phyloP scores from a whole-genome alignment of 2,329 filamentous ascomycete species.

The Hortaea sp. region DNA sequence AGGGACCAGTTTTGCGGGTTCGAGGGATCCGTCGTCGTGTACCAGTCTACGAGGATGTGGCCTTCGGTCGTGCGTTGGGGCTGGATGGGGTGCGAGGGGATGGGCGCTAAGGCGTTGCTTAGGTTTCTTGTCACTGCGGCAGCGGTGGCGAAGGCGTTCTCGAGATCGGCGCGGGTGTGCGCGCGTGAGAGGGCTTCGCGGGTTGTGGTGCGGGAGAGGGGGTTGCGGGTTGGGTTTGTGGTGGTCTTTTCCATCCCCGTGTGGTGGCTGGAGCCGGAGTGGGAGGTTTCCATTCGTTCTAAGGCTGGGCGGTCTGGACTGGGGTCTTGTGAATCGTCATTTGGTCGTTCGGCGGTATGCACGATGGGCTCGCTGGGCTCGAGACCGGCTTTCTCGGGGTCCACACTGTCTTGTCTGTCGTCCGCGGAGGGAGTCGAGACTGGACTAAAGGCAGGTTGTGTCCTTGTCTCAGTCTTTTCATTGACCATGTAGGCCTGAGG shows the following conservation, averaged over 20 bases:
- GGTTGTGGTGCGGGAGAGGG: slow-evolving; percentile 25
- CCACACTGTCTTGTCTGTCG: slow-evolving; percentile 6
- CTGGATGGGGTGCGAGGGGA: slow-evolving; percentile 32
- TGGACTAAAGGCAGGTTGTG: not conserved
- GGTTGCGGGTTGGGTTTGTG: slow-evolving; percentile 6
- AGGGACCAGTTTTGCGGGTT: slow-evolving; percentile 25
- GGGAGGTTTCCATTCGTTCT: slow-evolving; percentile 9
- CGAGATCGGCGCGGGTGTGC: slow-evolving; percentile 30
- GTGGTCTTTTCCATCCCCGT: slow-evolving; percentile 10
- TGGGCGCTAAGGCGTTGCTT: slow-evolving; percentile 6
- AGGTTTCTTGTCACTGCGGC: slow-evolving; percentile 15
- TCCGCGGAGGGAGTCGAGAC: not conserved
- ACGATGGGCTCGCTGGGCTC: slow-evolving; percentile 9
- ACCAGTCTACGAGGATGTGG: slow-evolving; percentile 41
- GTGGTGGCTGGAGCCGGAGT: slow-evolving; percentile 8
- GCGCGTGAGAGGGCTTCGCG: slow-evolving; percentile 27
- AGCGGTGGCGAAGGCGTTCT: slow-evolving; percentile 27
- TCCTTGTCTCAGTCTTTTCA: not conserved
- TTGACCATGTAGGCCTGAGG: slow-evolving; percentile 33
- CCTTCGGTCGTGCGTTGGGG: slow-evolving; percentile 42
- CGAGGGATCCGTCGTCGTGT: slow-evolving; percentile 24
- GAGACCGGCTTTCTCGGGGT: slow-evolving; percentile 23
- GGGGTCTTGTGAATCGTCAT: slow-evolving; percentile 1
- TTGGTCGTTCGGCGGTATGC: not conserved
- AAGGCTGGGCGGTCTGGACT: slow-evolving; percentile 3